Evolutionary conservation across 2,329 filamentous ascomycete species (phyloP).

Genomic region (Exophiala calicioides): DNA sequence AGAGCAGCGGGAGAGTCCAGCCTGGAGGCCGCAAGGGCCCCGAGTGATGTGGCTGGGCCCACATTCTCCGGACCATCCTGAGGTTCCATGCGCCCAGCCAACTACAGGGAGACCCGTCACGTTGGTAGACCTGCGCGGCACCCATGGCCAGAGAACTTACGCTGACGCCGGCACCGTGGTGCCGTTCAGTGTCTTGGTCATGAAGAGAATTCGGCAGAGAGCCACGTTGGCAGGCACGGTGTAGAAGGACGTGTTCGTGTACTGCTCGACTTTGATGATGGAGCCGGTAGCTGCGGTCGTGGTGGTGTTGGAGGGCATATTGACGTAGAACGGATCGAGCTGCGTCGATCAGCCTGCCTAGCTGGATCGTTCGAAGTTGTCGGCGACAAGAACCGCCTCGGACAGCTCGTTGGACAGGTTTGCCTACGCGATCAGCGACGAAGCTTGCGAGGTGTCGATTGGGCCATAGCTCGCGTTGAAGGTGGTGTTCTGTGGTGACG

Average conservation of each 20-base stretch:
- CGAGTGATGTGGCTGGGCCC: conserved; percentile 43
- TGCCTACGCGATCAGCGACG: background rate
- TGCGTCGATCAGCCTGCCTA: conserved; percentile 16
- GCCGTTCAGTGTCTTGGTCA: conserved; percentile 48
- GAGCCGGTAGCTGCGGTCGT: conserved; percentile 38
- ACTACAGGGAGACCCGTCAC: conserved; percentile 36
- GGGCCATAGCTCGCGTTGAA: conserved; percentile 11
- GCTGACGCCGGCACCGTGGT: conserved; percentile 51
- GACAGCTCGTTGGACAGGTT: conserved; percentile 4
- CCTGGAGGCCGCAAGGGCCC: background rate
- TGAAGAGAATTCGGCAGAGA: conserved; percentile 54
- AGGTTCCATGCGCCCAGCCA: conserved; percentile 50
- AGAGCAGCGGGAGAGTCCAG: background rate
- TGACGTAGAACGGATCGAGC: conserved; percentile 45
- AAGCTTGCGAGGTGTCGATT: conserved; percentile 4
- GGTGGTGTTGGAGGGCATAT: conserved; percentile 27
- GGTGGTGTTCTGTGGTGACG: conserved; percentile 10
- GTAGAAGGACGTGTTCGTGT: conserved; percentile 43
- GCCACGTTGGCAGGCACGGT: conserved; percentile 45
- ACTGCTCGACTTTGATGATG: conserved; percentile 44
- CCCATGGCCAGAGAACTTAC: conserved; percentile 54
- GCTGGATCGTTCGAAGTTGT: conserved; percentile 25
- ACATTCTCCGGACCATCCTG: conserved; percentile 42
- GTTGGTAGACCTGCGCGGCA: conserved; percentile 27
- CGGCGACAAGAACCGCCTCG: conserved; percentile 6